These are phyloP conservation scores for Cutaneotrichosporon spelunceum DNA, from an alignment of 1,284 basidiomycete genomes.

Conservation along the genomic window DNA sequence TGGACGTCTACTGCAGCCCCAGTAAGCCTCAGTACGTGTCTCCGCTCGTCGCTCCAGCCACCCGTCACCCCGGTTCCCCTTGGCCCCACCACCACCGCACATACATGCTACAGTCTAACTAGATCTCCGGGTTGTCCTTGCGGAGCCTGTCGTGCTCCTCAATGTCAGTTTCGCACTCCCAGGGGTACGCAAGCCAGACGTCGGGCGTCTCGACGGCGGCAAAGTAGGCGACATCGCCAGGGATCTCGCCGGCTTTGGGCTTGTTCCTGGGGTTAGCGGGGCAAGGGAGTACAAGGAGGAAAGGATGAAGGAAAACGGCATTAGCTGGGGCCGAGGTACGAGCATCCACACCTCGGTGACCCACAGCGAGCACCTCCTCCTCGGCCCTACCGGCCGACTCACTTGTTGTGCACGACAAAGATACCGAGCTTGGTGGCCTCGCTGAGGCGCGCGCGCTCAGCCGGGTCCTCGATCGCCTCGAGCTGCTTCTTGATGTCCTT, in stretches of 20 bases:
- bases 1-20: no score
- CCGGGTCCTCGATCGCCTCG: slow-evolving; percentile 58
- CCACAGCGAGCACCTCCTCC: no score
- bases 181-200: slow-evolving; percentile 53
- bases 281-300: not conserved
- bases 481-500: slow-evolving; percentile 79
- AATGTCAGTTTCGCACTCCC: slow-evolving; percentile 49
- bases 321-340: no score
- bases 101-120: slow-evolving; percentile 7
- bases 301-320: not conserved
- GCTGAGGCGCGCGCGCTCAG: slow-evolving; percentile 66
- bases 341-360: no score
- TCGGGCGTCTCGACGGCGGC: slow-evolving; percentile 51
- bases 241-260: slow-evolving; percentile 70
- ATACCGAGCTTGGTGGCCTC: slow-evolving; percentile 70
- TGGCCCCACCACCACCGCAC: not conserved
- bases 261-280: slow-evolving; percentile 57
- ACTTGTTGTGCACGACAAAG: slow-evolving; percentile 94
- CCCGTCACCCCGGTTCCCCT: not conserved
- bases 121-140: slow-evolving; percentile 31
- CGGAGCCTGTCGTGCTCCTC: slow-evolving; percentile 45
- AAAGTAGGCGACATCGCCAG: slow-evolving; percentile 53
- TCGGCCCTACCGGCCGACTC: no score
- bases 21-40: no score
- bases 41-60: no score